Base-by-base conservation (phyloP, 2,329 filamentous ascomycete species). In the Gyromitra esculenta region DNA sequence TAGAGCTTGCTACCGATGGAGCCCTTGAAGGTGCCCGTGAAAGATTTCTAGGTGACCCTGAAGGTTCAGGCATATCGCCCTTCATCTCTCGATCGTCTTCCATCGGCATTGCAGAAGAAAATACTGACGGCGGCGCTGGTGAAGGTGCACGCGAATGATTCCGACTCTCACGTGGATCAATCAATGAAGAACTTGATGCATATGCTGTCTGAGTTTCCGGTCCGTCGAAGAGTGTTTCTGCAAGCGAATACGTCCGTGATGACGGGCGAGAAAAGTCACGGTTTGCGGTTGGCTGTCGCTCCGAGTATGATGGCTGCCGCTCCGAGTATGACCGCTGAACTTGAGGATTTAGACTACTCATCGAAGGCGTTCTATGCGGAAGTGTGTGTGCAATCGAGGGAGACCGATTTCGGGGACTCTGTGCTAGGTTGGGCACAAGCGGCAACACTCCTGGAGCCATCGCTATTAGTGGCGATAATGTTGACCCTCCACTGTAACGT, bases 61-160 rank as follows among this genome's bases (percentile, higher is more conserved):
- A 71, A 54, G 59, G 66, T 4, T 63, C 75, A 5, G 87, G 86
- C 1, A 86, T 87, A 80, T 96, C 92, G 0, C 90, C 88, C 13
- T 39, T 75, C 57, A 75, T 78, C 35, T 78, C 78, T 18, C 78
- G 59, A 31, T 79, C 78, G 52, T 79, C 78, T 13, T 79, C 78
- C 85, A 94, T 88, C 0, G 94, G 94, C 82, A 97, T 88, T 4
- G 94, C 94, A 0, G 94, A 97, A 77, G 92, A 92, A 85, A 97
- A 97, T 25, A 97, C 85, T 48, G 77, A 68, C 39, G 74, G 43
- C 11, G 76, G 73, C 2, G 74, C 66, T 41, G 78, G 77, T 37
- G 77, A 78, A 39, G 70, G 56, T 35, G 71, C 63, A 9, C 73
- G 75, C 35, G 78, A 69, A 39, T 65, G 60, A 41, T 45, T 60